These are phyloP conservation scores for Mycena vitilis DNA, from an alignment of 768 basidiomycete genomes.

Conservation along the genomic window DNA sequence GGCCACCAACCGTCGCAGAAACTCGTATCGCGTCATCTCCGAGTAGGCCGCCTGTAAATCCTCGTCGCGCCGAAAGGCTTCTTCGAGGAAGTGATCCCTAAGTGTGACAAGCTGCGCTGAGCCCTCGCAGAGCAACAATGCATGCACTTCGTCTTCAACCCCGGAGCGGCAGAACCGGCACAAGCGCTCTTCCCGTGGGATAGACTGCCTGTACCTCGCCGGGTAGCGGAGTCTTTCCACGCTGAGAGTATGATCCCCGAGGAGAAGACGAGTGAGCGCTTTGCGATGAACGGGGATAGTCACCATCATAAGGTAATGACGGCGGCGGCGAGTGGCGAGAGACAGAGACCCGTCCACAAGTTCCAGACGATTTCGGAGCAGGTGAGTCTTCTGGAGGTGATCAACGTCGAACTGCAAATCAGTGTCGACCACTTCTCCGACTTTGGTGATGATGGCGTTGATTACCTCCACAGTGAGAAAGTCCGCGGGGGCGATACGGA, in stretches of 20 bases:
- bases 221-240: not conserved
- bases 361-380: conserved; percentile 18
- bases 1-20: no score
- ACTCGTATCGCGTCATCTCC: no score
- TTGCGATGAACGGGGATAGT: not conserved
- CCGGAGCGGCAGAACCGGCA: not conserved
- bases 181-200: not conserved
- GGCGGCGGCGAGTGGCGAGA: not conserved
- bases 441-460: not conserved
- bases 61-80: no score
- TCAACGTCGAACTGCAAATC: conserved; percentile 15
- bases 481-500: not conserved
- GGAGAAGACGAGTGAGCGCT: not conserved
- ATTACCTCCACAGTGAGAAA: not conserved
- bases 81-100: not conserved
- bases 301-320: conserved; percentile 1
- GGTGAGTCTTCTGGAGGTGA: not conserved
- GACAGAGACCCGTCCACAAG: not conserved
- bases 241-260: not conserved
- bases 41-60: no score
- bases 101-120: not conserved
- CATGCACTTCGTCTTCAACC: conserved; percentile 6
- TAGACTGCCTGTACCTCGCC: not conserved
- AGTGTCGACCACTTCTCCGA: not conserved
- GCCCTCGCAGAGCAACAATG: not conserved